These are phyloP conservation scores for Monsonia emarginata DNA, from an alignment of 441 rosid genomes.

Conservation along the genomic window DNA sequence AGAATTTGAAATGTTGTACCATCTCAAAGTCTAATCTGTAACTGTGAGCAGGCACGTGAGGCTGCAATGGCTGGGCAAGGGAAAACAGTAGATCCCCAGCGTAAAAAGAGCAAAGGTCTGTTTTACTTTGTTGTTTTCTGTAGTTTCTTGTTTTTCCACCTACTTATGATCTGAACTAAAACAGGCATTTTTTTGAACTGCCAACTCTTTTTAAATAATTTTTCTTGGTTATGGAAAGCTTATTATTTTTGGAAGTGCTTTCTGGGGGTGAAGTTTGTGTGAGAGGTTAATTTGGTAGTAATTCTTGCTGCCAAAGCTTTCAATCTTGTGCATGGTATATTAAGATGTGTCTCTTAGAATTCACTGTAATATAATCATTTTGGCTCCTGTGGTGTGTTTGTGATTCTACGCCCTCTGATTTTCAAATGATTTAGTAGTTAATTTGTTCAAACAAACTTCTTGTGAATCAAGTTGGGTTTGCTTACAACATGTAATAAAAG, in stretches of 20 bases:
- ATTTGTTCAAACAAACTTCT: too few relatives aligned
- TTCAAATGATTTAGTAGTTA: not conserved
- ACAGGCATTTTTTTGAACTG: not conserved
- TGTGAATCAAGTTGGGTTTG: too few relatives aligned
- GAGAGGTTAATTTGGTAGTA: not conserved
- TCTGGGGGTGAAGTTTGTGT: not conserved
- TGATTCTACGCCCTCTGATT: not conserved
- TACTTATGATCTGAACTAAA: not conserved
- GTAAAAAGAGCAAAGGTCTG: slow-evolving; percentile 89
- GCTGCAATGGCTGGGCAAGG: slow-evolving; percentile 85
- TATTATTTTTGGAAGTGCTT: not conserved
- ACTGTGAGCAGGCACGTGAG: slow-evolving; percentile 71
- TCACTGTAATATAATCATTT: not conserved
- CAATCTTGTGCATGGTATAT: not conserved
- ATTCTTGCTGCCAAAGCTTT: not conserved
- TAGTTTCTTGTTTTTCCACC: not conserved
- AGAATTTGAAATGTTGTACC: not conserved
- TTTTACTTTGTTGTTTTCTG: slow-evolving; percentile 3
- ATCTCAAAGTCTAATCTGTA: slow-evolving; percentile 4
- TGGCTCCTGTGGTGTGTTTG: not conserved
- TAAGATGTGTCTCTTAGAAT: not conserved
- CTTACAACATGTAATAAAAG: too few relatives aligned
- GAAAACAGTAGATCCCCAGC: slow-evolving; percentile 85
- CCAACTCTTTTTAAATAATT: not conserved
- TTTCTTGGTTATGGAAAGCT: not conserved